These are phyloP conservation scores for Geranium rotundifolium DNA, from an alignment of 345 rosid genomes.

Conservation along the genomic window DNA sequence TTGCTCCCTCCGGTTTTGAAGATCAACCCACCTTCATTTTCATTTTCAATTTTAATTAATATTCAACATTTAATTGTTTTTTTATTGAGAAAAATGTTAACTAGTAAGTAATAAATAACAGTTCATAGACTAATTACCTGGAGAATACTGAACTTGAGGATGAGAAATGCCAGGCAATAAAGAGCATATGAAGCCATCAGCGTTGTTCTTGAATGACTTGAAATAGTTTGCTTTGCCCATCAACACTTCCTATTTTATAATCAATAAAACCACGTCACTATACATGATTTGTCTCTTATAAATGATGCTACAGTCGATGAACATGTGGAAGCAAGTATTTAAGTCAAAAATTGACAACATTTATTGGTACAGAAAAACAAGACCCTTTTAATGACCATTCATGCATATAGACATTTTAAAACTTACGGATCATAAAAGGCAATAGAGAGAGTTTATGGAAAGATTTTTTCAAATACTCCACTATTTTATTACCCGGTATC, in stretches of 20 bases:
- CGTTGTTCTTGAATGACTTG: conserved; percentile 75
- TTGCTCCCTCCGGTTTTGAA: conserved; percentile 89
- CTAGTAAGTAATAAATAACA: too few relatives aligned
- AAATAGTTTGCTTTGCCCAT: conserved; percentile 92
- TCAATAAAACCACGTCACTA: not conserved
- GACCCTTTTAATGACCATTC: not conserved
- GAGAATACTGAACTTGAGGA: conserved; percentile 93
- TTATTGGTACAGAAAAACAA: not conserved
- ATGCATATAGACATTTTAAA: not conserved
- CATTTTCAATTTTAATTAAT: not conserved
- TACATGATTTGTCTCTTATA: not conserved
- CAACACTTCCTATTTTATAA: conserved; percentile 57
- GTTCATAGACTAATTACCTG: conserved; percentile 30
- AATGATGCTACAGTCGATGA: too few relatives aligned
- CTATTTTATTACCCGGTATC: too few relatives aligned
- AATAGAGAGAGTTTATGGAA: too few relatives aligned
- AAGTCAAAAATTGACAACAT: too few relatives aligned
- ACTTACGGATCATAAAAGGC: not conserved
- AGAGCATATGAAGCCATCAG: conserved; percentile 87
- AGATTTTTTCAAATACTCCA: too few relatives aligned
- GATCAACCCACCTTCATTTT: conserved; percentile 56
- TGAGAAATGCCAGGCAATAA: conserved; percentile 81
- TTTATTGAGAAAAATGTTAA: too few relatives aligned
- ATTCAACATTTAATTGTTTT: too few relatives aligned
- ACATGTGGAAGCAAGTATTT: too few relatives aligned